Base-by-base conservation (phyloP, 2,329 filamentous ascomycete genomes). In the Talaromyces sp. region DNA sequence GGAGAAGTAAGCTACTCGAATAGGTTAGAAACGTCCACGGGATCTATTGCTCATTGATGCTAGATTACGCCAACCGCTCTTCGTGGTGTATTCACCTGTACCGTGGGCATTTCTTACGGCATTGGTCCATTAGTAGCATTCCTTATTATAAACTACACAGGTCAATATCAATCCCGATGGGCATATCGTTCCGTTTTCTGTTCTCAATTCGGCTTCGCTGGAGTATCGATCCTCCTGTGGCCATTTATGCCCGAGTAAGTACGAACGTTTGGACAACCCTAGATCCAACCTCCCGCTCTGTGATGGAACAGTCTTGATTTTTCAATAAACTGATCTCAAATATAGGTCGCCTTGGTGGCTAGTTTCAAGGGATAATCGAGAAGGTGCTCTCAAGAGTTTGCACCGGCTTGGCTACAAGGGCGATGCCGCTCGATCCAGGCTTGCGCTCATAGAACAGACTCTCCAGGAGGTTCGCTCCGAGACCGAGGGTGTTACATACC, bases 401-500 rank as follows among this genome's bases (percentile, higher is more conserved):
- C 47, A 50, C 24, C 47, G 47, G 22, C 47, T 50, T 50, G 47
- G 47, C 19, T 50, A 50, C 24, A 27, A 50, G 24, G 47, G 47
- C 19, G 24, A 50, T 31, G 39, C 16, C 39, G 39, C 39, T 43
- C 39, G 39, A n/a, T 43, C 39, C n/a, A 43, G 39, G n/a, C 24
- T 35, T 24, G 48, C 48, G 13, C 24, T 54, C 14, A 54, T 54
- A 9, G 24, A 54, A 33, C 1, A n/a, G 9, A 54, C 48, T 31
- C 31, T 54, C 24, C 22, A 68, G n/a, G 67, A 69, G 14, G 54
- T 68, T 13, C 57, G 63, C 14, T 16, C 27, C 6, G 67, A 81
- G 66, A 79, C 75, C 0, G 74, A 75, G 37, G 76, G 78, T 4
- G 74, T 70, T 2, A 77, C 74, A 0, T 80, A 79, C 60, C 37